phyloP scores from a whole-genome alignment of 2,329 filamentous ascomycete species.

The Aspergillus carbonarius region DNA sequence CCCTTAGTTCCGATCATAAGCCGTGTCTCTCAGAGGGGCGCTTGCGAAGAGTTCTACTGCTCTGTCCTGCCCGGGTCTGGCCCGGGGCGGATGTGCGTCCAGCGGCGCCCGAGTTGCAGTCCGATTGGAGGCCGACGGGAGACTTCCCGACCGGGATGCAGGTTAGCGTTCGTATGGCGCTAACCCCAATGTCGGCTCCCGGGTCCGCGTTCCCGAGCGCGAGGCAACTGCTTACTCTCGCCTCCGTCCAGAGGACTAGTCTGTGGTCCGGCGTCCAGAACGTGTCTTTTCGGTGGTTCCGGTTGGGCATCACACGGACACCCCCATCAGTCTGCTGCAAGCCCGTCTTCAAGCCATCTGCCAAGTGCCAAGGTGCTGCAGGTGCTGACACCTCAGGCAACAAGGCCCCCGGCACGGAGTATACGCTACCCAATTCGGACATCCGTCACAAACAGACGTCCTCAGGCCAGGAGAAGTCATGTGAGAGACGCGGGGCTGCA shows the following conservation, averaged over 20 bases:
- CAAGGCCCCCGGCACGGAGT: not conserved
- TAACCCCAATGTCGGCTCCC: not conserved
- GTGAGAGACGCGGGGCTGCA: too few relatives aligned
- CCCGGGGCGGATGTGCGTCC: not conserved
- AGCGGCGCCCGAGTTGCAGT: not conserved
- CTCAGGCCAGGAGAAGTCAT: too few relatives aligned
- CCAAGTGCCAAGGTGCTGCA: not conserved
- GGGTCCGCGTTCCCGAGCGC: not conserved
- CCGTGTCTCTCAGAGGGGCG: not conserved
- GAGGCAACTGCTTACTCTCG: not conserved
- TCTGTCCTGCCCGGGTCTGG: too few relatives aligned
- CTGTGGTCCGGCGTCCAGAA: not conserved
- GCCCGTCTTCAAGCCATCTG: too few relatives aligned
- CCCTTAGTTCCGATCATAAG: not conserved
- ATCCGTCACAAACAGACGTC: too few relatives aligned
- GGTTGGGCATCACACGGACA: too few relatives aligned
- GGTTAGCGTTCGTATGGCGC: not conserved
- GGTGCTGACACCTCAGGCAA: not conserved
- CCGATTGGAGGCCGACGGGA: not conserved
- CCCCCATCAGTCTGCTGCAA: too few relatives aligned
- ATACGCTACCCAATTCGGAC: too few relatives aligned
- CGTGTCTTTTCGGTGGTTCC: too few relatives aligned
- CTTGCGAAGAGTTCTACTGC: not conserved
- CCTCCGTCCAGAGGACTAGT: not conserved
- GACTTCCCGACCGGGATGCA: not conserved